Evolutionary conservation across 1,284 basidiomycete genomes (phyloP).

Genomic region (Sporisorium iseilematis-ciliati): DNA sequence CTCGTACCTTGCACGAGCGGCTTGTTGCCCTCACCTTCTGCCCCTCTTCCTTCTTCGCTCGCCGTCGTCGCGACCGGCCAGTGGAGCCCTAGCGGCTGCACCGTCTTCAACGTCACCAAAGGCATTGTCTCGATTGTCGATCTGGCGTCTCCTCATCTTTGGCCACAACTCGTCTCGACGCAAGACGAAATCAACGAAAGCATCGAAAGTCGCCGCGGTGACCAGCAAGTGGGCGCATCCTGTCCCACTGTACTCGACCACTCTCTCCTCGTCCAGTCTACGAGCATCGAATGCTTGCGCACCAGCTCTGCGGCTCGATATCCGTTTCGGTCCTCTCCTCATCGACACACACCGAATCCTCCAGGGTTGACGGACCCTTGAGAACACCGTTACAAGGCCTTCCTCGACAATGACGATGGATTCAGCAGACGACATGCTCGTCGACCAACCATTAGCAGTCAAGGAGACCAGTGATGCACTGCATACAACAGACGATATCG

Average conservation of each 20-base stretch:
- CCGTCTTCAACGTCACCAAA: not conserved
- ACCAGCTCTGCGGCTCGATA: not conserved
- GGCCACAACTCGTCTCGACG: not conserved
- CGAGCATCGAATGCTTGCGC: conserved; percentile 5
- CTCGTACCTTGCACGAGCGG: not conserved
- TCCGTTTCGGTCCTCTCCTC: not conserved
- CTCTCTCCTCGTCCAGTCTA: not conserved
- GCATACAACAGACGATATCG: not conserved
- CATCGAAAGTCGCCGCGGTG: not conserved
- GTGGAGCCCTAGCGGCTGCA: conserved; percentile 1
- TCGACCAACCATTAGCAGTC: conserved; percentile 6
- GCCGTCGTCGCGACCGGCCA: conserved; percentile 20
- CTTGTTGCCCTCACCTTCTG: conserved; percentile 7
- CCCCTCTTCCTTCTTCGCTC: not conserved
- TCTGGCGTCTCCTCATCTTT: no score
- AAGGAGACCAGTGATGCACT: not conserved
- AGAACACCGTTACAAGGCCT: conserved; percentile 31
- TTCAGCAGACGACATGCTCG: conserved; percentile 16
- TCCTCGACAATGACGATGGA: conserved; percentile 21
- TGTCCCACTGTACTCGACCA: not conserved
- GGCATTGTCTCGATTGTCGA: not conserved
- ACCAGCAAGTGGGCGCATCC: not conserved
- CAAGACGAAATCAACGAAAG: not conserved
- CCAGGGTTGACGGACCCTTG: conserved; percentile 38
- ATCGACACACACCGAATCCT: conserved; percentile 1